Percentiles rank a stretch among this genome's conserved stretches.
Evolutionary conservation across 768 basidiomycete genomes (phyloP).

Genomic region (Agaricus subrufescens): DNA sequence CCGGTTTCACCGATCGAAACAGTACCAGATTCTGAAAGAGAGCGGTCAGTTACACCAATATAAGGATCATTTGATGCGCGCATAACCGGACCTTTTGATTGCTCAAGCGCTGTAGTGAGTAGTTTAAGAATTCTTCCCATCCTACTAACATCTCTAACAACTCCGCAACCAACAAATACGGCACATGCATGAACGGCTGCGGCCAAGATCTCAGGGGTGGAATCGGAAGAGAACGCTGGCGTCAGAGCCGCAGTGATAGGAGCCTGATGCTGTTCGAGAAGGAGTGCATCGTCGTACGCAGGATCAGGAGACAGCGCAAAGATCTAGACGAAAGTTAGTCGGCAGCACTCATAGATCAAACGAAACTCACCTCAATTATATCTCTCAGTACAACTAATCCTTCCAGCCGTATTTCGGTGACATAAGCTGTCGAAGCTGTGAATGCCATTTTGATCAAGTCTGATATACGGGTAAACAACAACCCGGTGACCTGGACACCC

Average conservation of each 20-base stretch:
- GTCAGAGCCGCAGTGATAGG: conserved; percentile 97
- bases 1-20: conserved; percentile 81
- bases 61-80: background rate
- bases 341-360: background rate
- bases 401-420: conserved; percentile 90
- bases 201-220: conserved; percentile 91
- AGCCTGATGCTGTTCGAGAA: conserved; percentile 97
- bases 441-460: conserved; percentile 98
- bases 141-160: conserved; percentile 81
- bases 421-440: conserved; percentile 93
- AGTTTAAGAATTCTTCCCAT: conserved; percentile 96
- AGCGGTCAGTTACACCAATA: background rate
- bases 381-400: conserved; percentile 87
- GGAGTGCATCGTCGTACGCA: conserved; percentile 82
- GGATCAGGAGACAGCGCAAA: conserved; percentile 88
- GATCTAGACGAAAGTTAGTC: conserved; percentile 42
- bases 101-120: conserved; percentile 81
- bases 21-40: conserved; percentile 68
- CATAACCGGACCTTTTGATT: conserved; percentile 67
- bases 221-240: conserved; percentile 92
- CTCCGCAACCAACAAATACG: conserved; percentile 90
- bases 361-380: conserved; percentile 71
- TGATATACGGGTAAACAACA: conserved; percentile 81
- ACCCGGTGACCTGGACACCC: conserved; percentile 47
- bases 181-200: conserved; percentile 93